phyloP scores from a whole-genome alignment of 1,139 yeast species.

The Geotrichum candidum region DNA sequence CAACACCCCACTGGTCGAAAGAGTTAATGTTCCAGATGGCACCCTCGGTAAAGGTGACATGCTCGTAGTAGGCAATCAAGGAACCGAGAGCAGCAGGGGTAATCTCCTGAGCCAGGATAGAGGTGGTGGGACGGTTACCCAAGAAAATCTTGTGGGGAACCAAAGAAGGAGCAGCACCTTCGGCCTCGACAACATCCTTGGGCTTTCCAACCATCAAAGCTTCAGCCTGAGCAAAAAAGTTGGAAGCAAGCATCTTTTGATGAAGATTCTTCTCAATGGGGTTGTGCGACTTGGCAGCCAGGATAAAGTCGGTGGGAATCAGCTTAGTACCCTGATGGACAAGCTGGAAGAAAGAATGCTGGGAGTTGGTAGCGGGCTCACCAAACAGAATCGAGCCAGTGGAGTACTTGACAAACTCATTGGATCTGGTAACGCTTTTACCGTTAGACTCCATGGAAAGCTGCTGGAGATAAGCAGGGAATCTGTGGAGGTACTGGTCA shows the following conservation, averaged over 20 bases:
- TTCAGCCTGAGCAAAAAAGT: slow-evolving; percentile 97
- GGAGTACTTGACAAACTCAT: slow-evolving; percentile 85
- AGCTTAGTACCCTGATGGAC: slow-evolving; percentile 98
- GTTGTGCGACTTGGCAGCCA: slow-evolving; percentile 97
- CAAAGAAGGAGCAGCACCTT: slow-evolving; percentile 76
- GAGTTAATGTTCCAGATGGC: slow-evolving; percentile 99
- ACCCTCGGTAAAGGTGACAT: slow-evolving; percentile 94
- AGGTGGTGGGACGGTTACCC: slow-evolving; percentile 98
- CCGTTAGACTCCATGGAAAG: slow-evolving; percentile 99
- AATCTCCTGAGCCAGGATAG: slow-evolving; percentile 88
- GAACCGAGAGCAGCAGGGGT: slow-evolving; percentile 96
- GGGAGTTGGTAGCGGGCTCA: slow-evolving; percentile 98
- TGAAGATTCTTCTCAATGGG: slow-evolving; percentile 91
- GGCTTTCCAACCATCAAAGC: slow-evolving; percentile 96
- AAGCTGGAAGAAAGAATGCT: slow-evolving; percentile 98
- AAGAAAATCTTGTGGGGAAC: slow-evolving; percentile 94
- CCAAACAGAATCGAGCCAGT: slow-evolving; percentile 95
- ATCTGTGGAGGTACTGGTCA: slow-evolving; percentile 96
- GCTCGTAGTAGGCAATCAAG: slow-evolving; percentile 95
- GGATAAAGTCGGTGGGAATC: slow-evolving; percentile 92
- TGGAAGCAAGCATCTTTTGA: slow-evolving; percentile 96
- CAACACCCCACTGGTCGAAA: slow-evolving; percentile 99
- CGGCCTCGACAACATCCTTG: slow-evolving; percentile 74
- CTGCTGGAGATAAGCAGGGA: slow-evolving; percentile 98
- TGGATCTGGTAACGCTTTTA: slow-evolving; percentile 90